Evolutionary conservation across 2,329 filamentous ascomycete species (phyloP).

Genomic region (Rhynchosporium agropyri): DNA sequence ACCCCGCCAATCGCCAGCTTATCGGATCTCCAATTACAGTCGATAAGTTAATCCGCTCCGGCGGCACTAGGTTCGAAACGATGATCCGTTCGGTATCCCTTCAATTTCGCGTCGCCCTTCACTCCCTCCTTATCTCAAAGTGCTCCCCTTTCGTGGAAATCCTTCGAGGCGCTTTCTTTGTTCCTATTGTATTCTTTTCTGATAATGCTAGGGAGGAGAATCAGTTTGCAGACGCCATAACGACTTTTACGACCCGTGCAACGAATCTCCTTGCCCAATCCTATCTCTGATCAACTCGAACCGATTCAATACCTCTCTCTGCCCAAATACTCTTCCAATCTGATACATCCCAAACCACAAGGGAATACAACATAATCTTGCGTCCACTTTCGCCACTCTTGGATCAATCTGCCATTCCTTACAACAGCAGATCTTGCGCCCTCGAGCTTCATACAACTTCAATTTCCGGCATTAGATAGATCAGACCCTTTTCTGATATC

Average conservation of each 20-base stretch:
- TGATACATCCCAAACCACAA: constrained; percentile 1
- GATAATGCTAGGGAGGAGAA: constrained; percentile 21
- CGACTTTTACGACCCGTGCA: constrained; percentile 40
- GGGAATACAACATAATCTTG: neutral
- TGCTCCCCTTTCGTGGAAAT: constrained; percentile 33
- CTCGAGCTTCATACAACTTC: constrained; percentile 10
- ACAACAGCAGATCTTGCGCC: neutral
- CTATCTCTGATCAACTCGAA: constrained; percentile 22
- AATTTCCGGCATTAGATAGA: constrained; percentile 8
- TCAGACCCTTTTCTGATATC: constrained; percentile 10
- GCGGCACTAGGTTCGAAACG: neutral
- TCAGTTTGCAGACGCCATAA: constrained; percentile 29
- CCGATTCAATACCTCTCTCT: constrained; percentile 9
- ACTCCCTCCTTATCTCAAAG: constrained; percentile 23
- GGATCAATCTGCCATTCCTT: constrained; percentile 8
- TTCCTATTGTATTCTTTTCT: constrained; percentile 10
- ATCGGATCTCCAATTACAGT: neutral
- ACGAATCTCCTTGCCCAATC: constrained; percentile 41
- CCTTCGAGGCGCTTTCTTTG: constrained; percentile 30
- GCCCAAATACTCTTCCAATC: neutral
- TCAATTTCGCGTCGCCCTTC: neutral
- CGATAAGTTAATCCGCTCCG: constrained; percentile 7
- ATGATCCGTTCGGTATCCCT: neutral
- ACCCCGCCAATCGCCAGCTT: constrained; percentile 13
- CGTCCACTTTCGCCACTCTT: neutral